Conservation (phyloP, 2,329 filamentous ascomycete species). For the Hypocrella siamensis region DNA sequence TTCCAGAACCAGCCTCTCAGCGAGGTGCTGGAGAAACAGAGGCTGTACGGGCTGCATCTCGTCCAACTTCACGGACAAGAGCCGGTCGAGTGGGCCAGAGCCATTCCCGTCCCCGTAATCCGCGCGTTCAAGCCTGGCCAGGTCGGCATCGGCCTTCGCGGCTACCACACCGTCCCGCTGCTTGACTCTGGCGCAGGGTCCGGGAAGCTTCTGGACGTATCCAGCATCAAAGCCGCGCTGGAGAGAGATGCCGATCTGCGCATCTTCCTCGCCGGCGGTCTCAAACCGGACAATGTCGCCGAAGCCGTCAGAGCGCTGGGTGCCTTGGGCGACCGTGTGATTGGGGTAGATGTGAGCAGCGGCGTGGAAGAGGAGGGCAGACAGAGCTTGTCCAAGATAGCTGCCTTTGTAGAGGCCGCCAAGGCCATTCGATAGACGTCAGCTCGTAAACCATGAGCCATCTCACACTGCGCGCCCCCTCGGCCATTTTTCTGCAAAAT, state of each 20-base stretch:
- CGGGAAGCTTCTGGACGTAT: constrained; percentile 60
- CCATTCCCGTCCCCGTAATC: constrained; percentile 88
- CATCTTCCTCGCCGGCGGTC: constrained; percentile 71
- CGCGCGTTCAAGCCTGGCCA: constrained; percentile 68
- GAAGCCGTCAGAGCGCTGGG: constrained; percentile 49
- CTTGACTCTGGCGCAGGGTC: constrained; percentile 79
- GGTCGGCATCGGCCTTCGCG: constrained; percentile 54
- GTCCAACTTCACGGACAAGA: constrained; percentile 90
- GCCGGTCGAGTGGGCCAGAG: constrained; percentile 74
- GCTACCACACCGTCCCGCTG: constrained; percentile 70
- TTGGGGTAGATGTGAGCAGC: constrained; percentile 85
- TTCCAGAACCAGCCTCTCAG: constrained; percentile 82
- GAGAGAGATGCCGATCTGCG: constrained; percentile 53
- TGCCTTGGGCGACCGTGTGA: constrained; percentile 42
- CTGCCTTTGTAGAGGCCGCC: constrained; percentile 60
- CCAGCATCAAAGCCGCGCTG: constrained; percentile 51
- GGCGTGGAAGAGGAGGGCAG: constrained; percentile 75
- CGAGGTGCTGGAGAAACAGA: constrained; percentile 67
- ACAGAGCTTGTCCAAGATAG: constrained; percentile 71
- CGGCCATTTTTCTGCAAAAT: neutral
- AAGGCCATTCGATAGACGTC: constrained; percentile 39
- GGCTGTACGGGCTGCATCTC: constrained; percentile 62
- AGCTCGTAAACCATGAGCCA: neutral
- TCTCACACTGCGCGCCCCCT: too few species aligned
- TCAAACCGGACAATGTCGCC: constrained; percentile 65